Percentiles rank a stretch among this genome's conserved stretches.
phyloP scores from a whole-genome alignment of 2,329 filamentous ascomycete species.

The Fusarium pseudocircinatum region DNA sequence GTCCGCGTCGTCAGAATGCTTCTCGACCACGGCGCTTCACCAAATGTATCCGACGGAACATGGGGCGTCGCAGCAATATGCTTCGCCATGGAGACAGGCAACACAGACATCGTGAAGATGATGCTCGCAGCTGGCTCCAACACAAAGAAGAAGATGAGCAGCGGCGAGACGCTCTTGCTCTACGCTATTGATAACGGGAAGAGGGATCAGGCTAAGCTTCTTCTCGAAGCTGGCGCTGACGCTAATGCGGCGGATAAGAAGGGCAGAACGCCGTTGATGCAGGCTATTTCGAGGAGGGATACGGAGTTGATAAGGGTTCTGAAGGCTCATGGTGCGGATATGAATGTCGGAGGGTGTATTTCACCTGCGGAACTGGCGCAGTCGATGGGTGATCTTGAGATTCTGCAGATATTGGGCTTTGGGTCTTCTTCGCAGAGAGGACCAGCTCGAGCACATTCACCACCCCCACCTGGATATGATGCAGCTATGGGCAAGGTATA shows the following conservation, averaged over 20 bases:
- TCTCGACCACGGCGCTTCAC: conserved; percentile 48
- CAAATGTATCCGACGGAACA: conserved; percentile 41
- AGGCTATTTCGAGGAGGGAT: conserved; percentile 45
- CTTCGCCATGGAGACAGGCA: conserved; percentile 40
- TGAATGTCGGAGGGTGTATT: conserved; percentile 26
- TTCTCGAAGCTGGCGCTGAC: conserved; percentile 48
- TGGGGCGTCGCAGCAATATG: conserved; percentile 38
- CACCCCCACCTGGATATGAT: conserved; percentile 40
- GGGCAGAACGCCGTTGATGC: conserved; percentile 46
- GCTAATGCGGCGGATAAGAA: conserved; percentile 46
- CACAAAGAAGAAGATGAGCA: conserved; percentile 40
- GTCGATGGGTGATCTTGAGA: conserved; percentile 39
- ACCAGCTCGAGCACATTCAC: conserved; percentile 25
- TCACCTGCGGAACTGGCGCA: conserved; percentile 40
- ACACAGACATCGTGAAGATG: conserved; percentile 39
- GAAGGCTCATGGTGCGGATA: conserved; percentile 41
- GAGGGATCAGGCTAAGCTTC: conserved; percentile 35
- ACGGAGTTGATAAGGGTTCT: conserved; percentile 44
- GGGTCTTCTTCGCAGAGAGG: neutral
- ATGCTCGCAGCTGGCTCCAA: conserved; percentile 45
- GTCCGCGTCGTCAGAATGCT: conserved; percentile 43
- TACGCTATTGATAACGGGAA: conserved; percentile 44
- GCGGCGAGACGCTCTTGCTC: conserved; percentile 45
- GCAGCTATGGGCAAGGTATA: conserved; percentile 19
- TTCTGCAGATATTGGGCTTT: conserved; percentile 41